Conservation (phyloP, 2,329 filamentous ascomycete species). For the Helotiales sp. region DNA sequence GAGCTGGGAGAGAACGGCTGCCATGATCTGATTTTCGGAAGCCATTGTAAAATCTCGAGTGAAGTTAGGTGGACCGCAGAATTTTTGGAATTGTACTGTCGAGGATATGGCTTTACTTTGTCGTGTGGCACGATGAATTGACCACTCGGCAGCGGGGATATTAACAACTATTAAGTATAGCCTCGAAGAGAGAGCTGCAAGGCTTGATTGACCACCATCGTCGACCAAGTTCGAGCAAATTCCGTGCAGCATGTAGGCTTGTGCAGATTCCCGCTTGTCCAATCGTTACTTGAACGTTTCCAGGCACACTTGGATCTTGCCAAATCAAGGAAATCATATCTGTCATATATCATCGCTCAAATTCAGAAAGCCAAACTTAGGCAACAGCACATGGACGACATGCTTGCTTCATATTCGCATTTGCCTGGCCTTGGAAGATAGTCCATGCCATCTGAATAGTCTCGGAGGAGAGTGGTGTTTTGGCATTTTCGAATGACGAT, state of each 20-base stretch:
- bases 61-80: background rate
- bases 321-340: background rate
- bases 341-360: background rate
- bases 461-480: no score
- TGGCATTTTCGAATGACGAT: no score
- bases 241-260: background rate
- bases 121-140: no score
- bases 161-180: background rate
- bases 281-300: background rate
- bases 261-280: background rate
- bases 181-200: background rate
- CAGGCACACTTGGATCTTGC: background rate
- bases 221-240: background rate
- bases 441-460: no score
- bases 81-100: background rate
- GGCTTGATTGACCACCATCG: background rate
- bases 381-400: no score
- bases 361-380: background rate
- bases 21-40: conserved; percentile 3
- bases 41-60: background rate
- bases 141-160: background rate
- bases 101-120: background rate
- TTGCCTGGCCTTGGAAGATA: no score
- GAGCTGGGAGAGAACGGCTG: background rate
- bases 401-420: no score